These are phyloP conservation scores for Paraconiothyrium sp. DNA, from an alignment of 2,329 filamentous ascomycete genomes.

Conservation along the genomic window DNA sequence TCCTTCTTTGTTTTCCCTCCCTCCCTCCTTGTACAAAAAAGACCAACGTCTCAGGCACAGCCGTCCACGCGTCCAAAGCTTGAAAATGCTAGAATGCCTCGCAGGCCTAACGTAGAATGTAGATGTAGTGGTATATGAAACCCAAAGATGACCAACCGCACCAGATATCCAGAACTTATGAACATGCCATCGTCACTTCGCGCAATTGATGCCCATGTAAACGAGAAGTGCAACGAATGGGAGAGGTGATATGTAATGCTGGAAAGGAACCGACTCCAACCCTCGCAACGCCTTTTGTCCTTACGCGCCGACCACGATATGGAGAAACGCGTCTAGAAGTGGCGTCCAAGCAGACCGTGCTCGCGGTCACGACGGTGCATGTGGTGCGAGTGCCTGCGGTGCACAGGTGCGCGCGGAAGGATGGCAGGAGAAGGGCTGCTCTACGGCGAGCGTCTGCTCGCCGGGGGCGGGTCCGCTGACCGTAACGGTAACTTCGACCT, in stretches of 20 bases:
- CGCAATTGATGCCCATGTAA: neutral
- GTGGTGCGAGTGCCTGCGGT: conserved; percentile 38
- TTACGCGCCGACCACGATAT: neutral
- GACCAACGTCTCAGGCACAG: conserved; percentile 26
- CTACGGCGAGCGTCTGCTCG: conserved; percentile 4
- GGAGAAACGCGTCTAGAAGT: conserved; percentile 17
- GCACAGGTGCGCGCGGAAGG: conserved; percentile 23
- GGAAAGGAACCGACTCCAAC: neutral
- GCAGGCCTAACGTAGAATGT: neutral
- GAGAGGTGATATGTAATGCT: conserved; percentile 3
- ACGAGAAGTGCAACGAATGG: neutral
- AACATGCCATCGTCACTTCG: conserved; percentile 9
- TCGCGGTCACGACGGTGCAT: conserved; percentile 39
- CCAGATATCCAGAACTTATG: conserved; percentile 6
- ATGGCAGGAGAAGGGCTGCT: conserved; percentile 21
- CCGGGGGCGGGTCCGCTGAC: conserved; percentile 31
- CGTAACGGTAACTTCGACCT: conserved; percentile 55
- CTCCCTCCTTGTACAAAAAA: neutral
- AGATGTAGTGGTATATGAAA: neutral
- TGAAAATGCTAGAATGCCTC: neutral
- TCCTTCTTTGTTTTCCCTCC: neutral
- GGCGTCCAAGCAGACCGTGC: conserved; percentile 30
- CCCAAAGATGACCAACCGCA: neutral
- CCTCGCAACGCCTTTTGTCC: conserved; percentile 1
- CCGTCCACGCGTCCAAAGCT: conserved; percentile 17